Percentiles rank a stretch among this genome's conserved stretches.
Conservation (phyloP, 225 moss, liverwort and hornwort genomes). For the Lunularia cruciata region DNA sequence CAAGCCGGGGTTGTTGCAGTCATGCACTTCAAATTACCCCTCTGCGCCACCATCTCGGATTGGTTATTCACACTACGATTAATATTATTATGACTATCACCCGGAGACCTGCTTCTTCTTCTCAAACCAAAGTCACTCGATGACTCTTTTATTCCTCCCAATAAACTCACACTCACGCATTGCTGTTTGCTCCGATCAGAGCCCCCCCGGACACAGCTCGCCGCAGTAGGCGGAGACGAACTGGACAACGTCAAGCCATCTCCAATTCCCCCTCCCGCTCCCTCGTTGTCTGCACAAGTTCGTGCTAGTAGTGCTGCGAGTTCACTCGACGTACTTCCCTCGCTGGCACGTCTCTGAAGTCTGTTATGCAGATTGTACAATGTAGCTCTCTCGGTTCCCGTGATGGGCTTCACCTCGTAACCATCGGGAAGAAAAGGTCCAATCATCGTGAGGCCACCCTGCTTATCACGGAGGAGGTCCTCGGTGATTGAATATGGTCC, state of each 20-base stretch:
- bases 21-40: neutral
- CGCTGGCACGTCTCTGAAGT: constrained; percentile 15
- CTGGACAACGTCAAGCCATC: constrained; percentile 9
- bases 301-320: neutral
- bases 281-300: too few relatives aligned
- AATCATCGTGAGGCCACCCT: neutral
- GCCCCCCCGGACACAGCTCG: neutral
- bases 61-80: neutral
- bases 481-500: constrained; percentile 37
- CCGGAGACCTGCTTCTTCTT: constrained; percentile 12
- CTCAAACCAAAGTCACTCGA: neutral
- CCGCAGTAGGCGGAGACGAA: neutral
- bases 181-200: neutral
- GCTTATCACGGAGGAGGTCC: neutral
- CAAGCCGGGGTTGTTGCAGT: constrained; percentile 8
- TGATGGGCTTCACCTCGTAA: constrained; percentile 17
- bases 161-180: neutral
- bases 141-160: neutral
- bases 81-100: neutral
- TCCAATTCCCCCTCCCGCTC: neutral
- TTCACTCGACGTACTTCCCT: neutral
- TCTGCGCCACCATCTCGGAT: neutral
- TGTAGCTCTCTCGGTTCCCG: constrained; percentile 14
- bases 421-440: constrained; percentile 24
- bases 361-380: neutral